These are phyloP conservation scores for Cladophialophora carrionii DNA, from an alignment of 2,329 filamentous ascomycete genomes.

Conservation along the genomic window DNA sequence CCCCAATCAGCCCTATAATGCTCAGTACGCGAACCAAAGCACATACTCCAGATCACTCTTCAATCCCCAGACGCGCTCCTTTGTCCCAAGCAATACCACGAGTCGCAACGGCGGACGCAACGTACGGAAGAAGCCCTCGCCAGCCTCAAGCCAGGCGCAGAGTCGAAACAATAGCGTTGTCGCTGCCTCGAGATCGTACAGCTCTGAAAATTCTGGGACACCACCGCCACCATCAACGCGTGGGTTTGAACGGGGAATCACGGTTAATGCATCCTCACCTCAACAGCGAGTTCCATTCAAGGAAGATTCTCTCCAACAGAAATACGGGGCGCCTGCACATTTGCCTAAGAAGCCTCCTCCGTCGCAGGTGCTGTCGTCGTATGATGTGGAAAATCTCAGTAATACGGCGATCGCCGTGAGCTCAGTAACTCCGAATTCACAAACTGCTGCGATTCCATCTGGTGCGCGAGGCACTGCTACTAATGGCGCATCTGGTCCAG, in stretches of 20 bases:
- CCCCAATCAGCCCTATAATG: conserved; percentile 23
- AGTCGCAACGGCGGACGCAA: conserved; percentile 43
- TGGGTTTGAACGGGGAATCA: conserved; percentile 27
- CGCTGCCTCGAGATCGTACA: conserved; percentile 17
- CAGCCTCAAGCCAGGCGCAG: conserved; percentile 39
- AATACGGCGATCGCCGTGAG: neutral
- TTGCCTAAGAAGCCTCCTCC: conserved; percentile 57
- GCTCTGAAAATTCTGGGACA: conserved; percentile 15
- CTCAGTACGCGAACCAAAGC: conserved; percentile 78
- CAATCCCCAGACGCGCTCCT: conserved; percentile 92
- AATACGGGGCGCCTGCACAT: conserved; percentile 56
- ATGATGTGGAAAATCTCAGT: conserved; percentile 44
- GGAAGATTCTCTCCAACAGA: conserved; percentile 42
- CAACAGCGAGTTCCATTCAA: conserved; percentile 15
- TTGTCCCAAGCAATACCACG: conserved; percentile 67
- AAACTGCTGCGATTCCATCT: neutral
- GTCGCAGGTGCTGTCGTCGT: conserved; percentile 46
- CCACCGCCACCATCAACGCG: conserved; percentile 16
- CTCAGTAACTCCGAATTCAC: neutral
- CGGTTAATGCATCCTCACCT: conserved; percentile 18
- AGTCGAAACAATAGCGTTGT: conserved; percentile 40
- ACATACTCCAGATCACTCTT: conserved; percentile 84
- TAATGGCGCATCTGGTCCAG: neutral
- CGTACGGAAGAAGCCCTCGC: conserved; percentile 31
- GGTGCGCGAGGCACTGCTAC: neutral